phyloP scores from a whole-genome alignment of 192 early-diverging fungal genomes.

The Umbelopsis vinacea region DNA sequence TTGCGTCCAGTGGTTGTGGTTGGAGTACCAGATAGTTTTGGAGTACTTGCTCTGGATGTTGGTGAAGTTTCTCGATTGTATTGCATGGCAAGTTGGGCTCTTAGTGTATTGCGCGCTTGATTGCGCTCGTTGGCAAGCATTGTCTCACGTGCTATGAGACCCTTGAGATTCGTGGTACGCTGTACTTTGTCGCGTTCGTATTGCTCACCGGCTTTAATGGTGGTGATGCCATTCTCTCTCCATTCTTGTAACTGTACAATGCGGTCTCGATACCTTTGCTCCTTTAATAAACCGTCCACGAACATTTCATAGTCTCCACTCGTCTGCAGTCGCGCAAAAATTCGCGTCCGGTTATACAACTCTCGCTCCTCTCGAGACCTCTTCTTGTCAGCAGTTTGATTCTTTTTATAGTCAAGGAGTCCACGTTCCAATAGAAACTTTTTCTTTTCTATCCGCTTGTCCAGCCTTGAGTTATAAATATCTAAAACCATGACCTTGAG shows the following conservation, averaged over 20 bases:
- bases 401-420: constrained; percentile 86
- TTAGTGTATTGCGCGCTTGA: constrained; percentile 46
- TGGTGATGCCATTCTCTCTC: constrained; percentile 86
- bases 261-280: constrained; percentile 74
- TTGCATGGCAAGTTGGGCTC: constrained; percentile 46
- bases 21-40: constrained; percentile 25
- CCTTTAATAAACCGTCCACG: constrained; percentile 73
- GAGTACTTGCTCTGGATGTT: constrained; percentile 14
- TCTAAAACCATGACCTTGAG: constrained; percentile 88
- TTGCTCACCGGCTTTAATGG: constrained; percentile 70
- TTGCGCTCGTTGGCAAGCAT: constrained; percentile 41
- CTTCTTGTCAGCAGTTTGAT: constrained; percentile 78
- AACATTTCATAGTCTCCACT: constrained; percentile 80
- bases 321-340: constrained; percentile 89
- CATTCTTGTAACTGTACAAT: constrained; percentile 91
- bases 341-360: constrained; percentile 72
- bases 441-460: constrained; percentile 82
- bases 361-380: constrained; percentile 90
- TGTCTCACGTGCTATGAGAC: constrained; percentile 6
- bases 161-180: constrained; percentile 41
- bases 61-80: constrained; percentile 40
- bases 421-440: constrained; percentile 89
- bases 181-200: constrained; percentile 74
- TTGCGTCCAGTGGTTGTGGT: constrained; percentile 27
- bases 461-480: constrained; percentile 91